phyloP scores from a whole-genome alignment of 169 alveolate species.

The Cryptosporidium muris region DNA sequence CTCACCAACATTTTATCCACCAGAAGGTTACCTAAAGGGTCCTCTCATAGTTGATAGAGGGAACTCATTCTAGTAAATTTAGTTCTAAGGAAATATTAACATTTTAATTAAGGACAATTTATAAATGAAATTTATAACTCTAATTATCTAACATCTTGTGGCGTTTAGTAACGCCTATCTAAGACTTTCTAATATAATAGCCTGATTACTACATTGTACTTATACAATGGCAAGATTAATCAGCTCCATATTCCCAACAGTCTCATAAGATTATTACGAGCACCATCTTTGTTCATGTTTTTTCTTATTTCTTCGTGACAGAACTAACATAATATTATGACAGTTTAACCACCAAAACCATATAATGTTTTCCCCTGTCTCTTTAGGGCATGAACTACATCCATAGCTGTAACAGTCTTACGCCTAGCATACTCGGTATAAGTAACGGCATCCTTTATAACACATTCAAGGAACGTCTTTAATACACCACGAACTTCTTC shows the following conservation, averaged over 20 bases:
- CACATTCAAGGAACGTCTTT: conserved; percentile 96
- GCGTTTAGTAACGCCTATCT: conserved; percentile 73
- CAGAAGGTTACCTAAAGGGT: conserved; percentile 54
- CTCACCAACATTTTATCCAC: conserved; percentile 62
- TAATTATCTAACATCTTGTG: conserved; percentile 27
- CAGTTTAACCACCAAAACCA: conserved; percentile 98
- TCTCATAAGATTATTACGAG: conserved; percentile 22
- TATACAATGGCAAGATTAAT: conserved; percentile 7
- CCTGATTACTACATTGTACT: conserved; percentile 61
- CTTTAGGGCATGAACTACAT: conserved; percentile 98
- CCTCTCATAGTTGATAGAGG: conserved; percentile 66
- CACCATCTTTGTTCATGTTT: conserved; percentile 36
- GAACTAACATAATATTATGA: not conserved
- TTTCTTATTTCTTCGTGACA: conserved; percentile 48
- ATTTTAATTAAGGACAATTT: not conserved
- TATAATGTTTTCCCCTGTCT: conserved; percentile 99
- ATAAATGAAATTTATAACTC: not conserved
- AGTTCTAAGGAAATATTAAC: not conserved
- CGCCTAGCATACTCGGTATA: conserved; percentile 99
- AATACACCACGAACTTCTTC: conserved; percentile 99
- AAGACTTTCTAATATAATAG: conserved; percentile 14
- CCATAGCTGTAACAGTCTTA: conserved; percentile 99
- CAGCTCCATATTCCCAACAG: conserved; percentile 26
- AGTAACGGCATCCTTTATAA: conserved; percentile 98
- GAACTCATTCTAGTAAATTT: conserved; percentile 27